Evolutionary conservation across 768 basidiomycete genomes (phyloP).

Genomic region (Hebeloma cylindrosporum): DNA sequence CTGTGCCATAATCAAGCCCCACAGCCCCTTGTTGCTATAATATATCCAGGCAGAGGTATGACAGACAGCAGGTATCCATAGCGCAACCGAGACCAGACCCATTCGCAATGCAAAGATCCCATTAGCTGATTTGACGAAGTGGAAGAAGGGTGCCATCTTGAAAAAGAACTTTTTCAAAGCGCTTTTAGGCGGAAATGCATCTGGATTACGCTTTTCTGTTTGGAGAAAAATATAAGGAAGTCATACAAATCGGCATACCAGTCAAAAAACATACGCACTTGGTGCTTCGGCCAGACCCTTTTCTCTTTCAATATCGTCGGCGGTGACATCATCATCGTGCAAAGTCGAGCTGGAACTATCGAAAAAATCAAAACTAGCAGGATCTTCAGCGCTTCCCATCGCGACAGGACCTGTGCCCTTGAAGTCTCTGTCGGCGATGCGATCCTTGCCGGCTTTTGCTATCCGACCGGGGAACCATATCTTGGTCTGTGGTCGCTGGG

Average conservation of each 20-base stretch:
- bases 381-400: constrained; percentile 39
- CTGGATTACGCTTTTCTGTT: constrained; percentile 35
- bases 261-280: constrained; percentile 5
- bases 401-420: constrained; percentile 30
- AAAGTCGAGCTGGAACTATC: constrained; percentile 8
- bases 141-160: constrained; percentile 31
- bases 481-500: constrained; percentile 33
- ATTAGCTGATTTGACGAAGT: constrained; percentile 41
- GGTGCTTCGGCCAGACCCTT: constrained; percentile 15
- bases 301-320: constrained; percentile 16
- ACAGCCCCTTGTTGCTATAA: constrained; percentile 42
- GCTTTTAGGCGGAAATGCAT: constrained; percentile 41
- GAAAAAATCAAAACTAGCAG: constrained; percentile 28
- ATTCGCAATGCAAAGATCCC: constrained; percentile 42
- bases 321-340: constrained; percentile 15
- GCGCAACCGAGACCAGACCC: constrained; percentile 39
- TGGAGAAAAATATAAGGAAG: neutral
- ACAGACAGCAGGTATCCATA: constrained; percentile 44
- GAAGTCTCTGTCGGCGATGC: constrained; percentile 30
- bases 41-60: constrained; percentile 40
- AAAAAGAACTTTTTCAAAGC: constrained; percentile 33
- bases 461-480: constrained; percentile 47
- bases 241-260: neutral
- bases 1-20: constrained; percentile 49
- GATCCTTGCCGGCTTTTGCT: constrained; percentile 36